Evolutionary conservation across 2,329 filamentous ascomycete species (phyloP), one percentile per base, ranked within the genome.

Genomic region (Fusarium scirpi): DNA sequence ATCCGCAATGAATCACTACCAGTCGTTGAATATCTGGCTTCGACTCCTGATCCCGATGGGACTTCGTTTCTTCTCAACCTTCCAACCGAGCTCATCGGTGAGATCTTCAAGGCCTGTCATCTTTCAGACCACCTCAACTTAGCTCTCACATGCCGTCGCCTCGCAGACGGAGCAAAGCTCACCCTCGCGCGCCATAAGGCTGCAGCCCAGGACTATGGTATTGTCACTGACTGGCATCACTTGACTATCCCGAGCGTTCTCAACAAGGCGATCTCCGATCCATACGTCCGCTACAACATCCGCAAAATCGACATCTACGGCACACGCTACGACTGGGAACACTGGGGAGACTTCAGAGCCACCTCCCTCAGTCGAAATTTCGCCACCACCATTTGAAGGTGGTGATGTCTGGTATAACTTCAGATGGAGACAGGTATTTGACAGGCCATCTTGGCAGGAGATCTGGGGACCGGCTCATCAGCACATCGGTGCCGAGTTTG

Each of bases 281-380:
- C 57, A n/a, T 56, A 56, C 13, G 9, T 59, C 13, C 40, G 40
- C n/a, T 59, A 41, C 49, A 45, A 56, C 32, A 22, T 59, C 11
- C 56, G 40, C 10, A 11, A 18, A 0, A 55, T 59, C 13, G 40
- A 45, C 2, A 55, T 55, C 9, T 30, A 30, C 6, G 56, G 48
- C 15, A 32, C 51, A 7, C 24, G 40, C 4, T 27, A 27, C 18
- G 8, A 2, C 10, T 59, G 48, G 48, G 15, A 38, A 5, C n/a
- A 43, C 9, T 59, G 56, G 56, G 29, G 40, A 9, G 12, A 22
- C 1, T 55, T 59, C 29, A n/a, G 22, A 32, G 8, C 8, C 11
- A 4, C 48, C 48, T 12, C 9, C 48, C 2, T 38, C 48, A 3
- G 22, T 51, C 5, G 8, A 12, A 5, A 7, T 5, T 11, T 29